Percentiles rank a stretch among this genome's conserved stretches.
Conservation (phyloP, 306 rosid genomes). For the Ceratonia siliqua region DNA sequence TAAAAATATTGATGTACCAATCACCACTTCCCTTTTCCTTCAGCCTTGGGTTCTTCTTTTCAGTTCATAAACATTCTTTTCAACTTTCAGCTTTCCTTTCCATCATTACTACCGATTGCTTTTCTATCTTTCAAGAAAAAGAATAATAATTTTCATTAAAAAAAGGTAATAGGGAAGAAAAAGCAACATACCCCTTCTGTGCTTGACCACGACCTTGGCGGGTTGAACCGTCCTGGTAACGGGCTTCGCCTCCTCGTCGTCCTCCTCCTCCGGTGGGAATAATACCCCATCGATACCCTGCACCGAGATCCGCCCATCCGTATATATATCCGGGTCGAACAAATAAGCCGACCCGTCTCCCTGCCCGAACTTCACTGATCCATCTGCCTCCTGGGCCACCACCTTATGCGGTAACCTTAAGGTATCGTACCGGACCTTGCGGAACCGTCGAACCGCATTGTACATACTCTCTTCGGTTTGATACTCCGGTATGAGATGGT, state of each 20-base stretch:
- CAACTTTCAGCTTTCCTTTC: too few species aligned
- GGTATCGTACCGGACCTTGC: constrained; percentile 65
- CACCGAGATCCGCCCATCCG: constrained; percentile 80
- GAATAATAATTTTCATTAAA: background rate
- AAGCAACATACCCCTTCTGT: constrained; percentile 62
- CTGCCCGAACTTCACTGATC: constrained; percentile 74
- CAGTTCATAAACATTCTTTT: too few species aligned
- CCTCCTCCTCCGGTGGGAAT: constrained; percentile 57
- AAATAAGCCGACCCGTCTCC: constrained; percentile 72
- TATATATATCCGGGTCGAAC: constrained; percentile 79
- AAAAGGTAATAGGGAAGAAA: background rate
- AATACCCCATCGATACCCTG: constrained; percentile 80
- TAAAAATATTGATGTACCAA: too few species aligned
- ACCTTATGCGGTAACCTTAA: constrained; percentile 72
- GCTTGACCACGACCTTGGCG: constrained; percentile 51
- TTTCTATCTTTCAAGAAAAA: background rate
- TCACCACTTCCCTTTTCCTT: too few species aligned
- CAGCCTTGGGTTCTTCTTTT: too few species aligned
- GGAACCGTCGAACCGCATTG: constrained; percentile 77
- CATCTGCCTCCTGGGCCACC: constrained; percentile 77
- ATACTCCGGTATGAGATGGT: constrained; percentile 77
- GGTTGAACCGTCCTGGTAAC: constrained; percentile 45
- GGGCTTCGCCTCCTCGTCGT: constrained; percentile 41
- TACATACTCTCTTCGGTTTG: constrained; percentile 93
- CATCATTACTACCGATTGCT: constrained; percentile 10